phyloP scores from a whole-genome alignment of 1,284 basidiomycete species.

The Cutaneotrichosporon sp. region DNA sequence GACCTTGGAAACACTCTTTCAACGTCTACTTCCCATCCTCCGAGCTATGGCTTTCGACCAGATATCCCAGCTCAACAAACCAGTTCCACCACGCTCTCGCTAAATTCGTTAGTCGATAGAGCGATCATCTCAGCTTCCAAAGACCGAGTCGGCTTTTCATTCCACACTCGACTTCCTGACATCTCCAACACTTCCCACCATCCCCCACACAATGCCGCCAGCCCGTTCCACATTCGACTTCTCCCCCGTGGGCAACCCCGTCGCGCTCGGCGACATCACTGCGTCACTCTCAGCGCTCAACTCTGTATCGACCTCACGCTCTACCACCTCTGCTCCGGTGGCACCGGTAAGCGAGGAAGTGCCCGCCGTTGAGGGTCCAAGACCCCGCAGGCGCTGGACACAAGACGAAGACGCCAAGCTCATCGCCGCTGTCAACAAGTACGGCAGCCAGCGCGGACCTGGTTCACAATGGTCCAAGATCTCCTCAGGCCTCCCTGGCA shows the following conservation, averaged over 20 bases:
- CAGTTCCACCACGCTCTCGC: neutral
- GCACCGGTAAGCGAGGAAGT: neutral
- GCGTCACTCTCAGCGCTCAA: too few species aligned
- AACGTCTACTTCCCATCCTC: too few species aligned
- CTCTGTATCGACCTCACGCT: neutral
- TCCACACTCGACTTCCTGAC: too few species aligned
- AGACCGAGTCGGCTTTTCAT: too few species aligned
- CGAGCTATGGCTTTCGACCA: neutral
- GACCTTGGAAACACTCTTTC: too few species aligned
- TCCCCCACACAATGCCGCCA: too few species aligned
- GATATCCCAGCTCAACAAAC: neutral
- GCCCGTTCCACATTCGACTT: too few species aligned
- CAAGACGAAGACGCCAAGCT: conserved; percentile 19
- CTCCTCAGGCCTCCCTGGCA: conserved; percentile 8
- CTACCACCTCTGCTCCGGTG: neutral
- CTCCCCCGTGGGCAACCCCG: too few species aligned
- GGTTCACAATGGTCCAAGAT: conserved; percentile 22
- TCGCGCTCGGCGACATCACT: too few species aligned
- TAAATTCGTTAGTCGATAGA: neutral
- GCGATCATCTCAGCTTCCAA: neutral
- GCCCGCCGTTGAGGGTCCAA: neutral
- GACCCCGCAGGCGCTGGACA: conserved; percentile 18
- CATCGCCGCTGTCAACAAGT: conserved; percentile 17
- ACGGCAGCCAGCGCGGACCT: conserved; percentile 12
- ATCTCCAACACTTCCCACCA: too few species aligned